phyloP scores from a whole-genome alignment of 345 rosid genomes.

The Salix caprea region DNA sequence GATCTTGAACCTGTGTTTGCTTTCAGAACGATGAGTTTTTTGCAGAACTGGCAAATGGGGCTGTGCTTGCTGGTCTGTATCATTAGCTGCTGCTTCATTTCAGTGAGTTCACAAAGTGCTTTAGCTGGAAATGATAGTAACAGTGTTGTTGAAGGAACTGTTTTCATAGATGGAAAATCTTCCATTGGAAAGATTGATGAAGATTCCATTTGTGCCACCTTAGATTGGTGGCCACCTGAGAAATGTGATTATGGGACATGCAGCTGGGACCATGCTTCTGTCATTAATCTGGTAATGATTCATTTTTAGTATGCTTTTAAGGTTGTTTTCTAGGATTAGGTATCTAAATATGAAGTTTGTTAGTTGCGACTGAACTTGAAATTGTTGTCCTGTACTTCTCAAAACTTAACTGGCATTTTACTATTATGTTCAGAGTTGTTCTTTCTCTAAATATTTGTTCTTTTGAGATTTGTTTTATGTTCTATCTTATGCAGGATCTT shows the following conservation, averaged over 20 bases:
- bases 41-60: constrained; percentile 25
- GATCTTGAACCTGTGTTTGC: constrained; percentile 14
- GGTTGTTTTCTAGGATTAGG: background rate
- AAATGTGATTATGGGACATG: constrained; percentile 95
- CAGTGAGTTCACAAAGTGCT: constrained; percentile 25
- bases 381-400: background rate
- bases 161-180: constrained; percentile 46
- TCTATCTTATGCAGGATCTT: constrained; percentile 49
- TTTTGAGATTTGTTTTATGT: background rate
- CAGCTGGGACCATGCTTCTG: constrained; percentile 79
- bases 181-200: constrained; percentile 70
- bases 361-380: background rate
- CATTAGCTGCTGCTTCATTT: constrained; percentile 9
- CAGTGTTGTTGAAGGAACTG: constrained; percentile 35
- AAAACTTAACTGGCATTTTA: background rate
- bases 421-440: background rate
- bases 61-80: constrained; percentile 30
- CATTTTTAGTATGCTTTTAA: background rate
- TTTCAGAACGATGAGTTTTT: constrained; percentile 33
- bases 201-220: constrained; percentile 85
- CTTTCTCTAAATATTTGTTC: background rate
- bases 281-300: constrained; percentile 71
- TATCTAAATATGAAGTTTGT: background rate
- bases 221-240: constrained; percentile 99
- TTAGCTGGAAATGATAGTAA: constrained; percentile 9